Base-by-base conservation (phyloP, 805 yeast genomes). In the Hanseniaspora clermontiae region DNA sequence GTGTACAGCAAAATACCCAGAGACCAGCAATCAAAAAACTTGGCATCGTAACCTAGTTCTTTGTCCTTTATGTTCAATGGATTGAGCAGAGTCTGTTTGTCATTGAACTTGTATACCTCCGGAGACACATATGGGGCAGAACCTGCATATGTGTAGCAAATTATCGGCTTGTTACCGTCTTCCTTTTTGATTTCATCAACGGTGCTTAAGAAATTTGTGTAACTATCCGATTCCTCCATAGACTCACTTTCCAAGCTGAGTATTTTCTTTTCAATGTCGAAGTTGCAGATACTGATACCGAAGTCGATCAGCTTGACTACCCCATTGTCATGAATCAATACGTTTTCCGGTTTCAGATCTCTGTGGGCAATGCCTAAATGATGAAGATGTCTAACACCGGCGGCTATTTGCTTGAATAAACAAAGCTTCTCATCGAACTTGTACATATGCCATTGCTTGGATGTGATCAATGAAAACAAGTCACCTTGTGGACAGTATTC, bases 91-190 rank as follows among this genome's bases (percentile, higher is more conserved):
- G 40, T 71, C 76, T 58, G 72, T 74, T 60, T 78, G 2, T 50
- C 54, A 29, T 38, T 45, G 51, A 49, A 70, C 31, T 70, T 65
- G 77, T 80, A 76, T 15, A 84, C 86, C 67, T 85, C 93, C 1
- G 95, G 93, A 5, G 91, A 81, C 12, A 83, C 79, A 66, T 83
- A 85, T 1, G 93, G 93, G 3, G 93, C 87, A 0, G 90, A 83
- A 1, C 95, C 93, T 45, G 84, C 83, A 65, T 77, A 76, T 1
- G 79, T 71, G 43, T 75, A 70, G 40, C 70, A 68, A 34, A 61
- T 31, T 45, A 53, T 39, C 7, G 49, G 43, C 15, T 38, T 42
- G 1, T 31, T 19, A 3, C 31, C 40, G 14, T 50, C 34, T 12
- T 42, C 37, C 4, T 38, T n/a, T 20, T 31, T 49, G 24, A 49